A percentile compares a stretch with the other conserved stretches of the same genome.
phyloP scores from a whole-genome alignment of 2,329 filamentous ascomycete genomes.

The Fusarium buxicola region DNA sequence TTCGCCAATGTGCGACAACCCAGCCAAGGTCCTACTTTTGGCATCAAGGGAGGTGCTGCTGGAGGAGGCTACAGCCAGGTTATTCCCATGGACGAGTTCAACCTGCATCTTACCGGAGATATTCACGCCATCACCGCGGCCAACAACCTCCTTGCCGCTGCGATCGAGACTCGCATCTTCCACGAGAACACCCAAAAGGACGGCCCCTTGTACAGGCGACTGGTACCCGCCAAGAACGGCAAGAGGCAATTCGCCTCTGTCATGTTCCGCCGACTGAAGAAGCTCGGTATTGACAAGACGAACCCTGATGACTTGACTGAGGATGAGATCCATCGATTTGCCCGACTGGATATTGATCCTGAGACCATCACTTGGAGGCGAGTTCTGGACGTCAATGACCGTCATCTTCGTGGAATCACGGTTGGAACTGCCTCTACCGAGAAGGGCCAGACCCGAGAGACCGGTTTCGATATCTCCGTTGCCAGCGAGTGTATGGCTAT shows the following conservation, averaged over 20 bases:
- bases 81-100: conserved; percentile 99
- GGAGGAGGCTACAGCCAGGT: conserved; percentile 99
- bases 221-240: conserved; percentile 91
- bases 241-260: conserved; percentile 87
- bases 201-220: conserved; percentile 83
- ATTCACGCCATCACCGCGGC: conserved; percentile 97
- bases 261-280: conserved; percentile 94
- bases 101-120: conserved; percentile 95
- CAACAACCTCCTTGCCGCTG: conserved; percentile 95
- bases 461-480: conserved; percentile 97
- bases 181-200: conserved; percentile 97
- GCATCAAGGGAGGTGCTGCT: conserved; percentile 97
- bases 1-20: conserved; percentile 98
- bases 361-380: conserved; percentile 97
- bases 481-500: conserved; percentile 99
- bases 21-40: conserved; percentile 96
- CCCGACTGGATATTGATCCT: conserved; percentile 95
- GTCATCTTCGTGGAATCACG: conserved; percentile 89
- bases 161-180: conserved; percentile 98
- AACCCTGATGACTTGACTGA: conserved; percentile 90
- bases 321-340: conserved; percentile 89
- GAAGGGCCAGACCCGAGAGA: conserved; percentile 87
- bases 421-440: conserved; percentile 91
- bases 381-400: conserved; percentile 96
- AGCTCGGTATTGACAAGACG: conserved; percentile 95